A percentile compares a stretch with the other conserved stretches of the same genome.
Evolutionary conservation across 2,329 filamentous ascomycete genomes (phyloP).

Genomic region (Ophiognomonia clavigignenti-juglandacearum): DNA sequence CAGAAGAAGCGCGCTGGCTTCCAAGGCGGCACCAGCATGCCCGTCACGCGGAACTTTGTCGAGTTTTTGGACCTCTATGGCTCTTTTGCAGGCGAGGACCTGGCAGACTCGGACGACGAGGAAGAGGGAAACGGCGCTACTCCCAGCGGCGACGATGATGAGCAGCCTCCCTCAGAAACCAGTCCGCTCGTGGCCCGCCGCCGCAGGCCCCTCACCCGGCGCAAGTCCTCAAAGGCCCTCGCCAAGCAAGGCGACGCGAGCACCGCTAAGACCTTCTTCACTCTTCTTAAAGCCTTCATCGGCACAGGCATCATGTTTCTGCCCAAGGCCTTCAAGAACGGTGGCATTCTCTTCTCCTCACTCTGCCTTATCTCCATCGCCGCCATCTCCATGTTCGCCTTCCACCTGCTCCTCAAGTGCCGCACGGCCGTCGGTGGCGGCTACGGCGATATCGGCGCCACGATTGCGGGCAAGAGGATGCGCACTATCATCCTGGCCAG

Average conservation of each 20-base stretch:
- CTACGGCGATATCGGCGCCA: slow-evolving; percentile 68
- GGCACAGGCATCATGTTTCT: slow-evolving; percentile 80
- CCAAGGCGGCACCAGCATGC: slow-evolving; percentile 22
- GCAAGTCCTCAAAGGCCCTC: slow-evolving; percentile 15
- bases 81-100: slow-evolving; percentile 70
- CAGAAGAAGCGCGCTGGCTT: slow-evolving; percentile 22
- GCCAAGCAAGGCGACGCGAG: slow-evolving; percentile 56
- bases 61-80: slow-evolving; percentile 74
- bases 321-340: slow-evolving; percentile 74
- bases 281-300: slow-evolving; percentile 71
- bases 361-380: slow-evolving; percentile 63
- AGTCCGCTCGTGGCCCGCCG: slow-evolving; percentile 58
- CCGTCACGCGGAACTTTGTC: slow-evolving; percentile 66
- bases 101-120: slow-evolving; percentile 56
- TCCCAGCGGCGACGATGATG: slow-evolving; percentile 37
- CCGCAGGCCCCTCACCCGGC: slow-evolving; percentile 47
- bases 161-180: slow-evolving; percentile 38
- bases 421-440: slow-evolving; percentile 58
- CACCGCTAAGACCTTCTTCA: slow-evolving; percentile 72
- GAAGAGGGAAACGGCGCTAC: slow-evolving; percentile 20
- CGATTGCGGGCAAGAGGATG: slow-evolving; percentile 59
- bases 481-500: slow-evolving; percentile 63
- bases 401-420: slow-evolving; percentile 66
- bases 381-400: slow-evolving; percentile 63
- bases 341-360: slow-evolving; percentile 70